Conservation (phyloP, 1,139 yeast genomes). For the Protomyces pachydermus region DNA sequence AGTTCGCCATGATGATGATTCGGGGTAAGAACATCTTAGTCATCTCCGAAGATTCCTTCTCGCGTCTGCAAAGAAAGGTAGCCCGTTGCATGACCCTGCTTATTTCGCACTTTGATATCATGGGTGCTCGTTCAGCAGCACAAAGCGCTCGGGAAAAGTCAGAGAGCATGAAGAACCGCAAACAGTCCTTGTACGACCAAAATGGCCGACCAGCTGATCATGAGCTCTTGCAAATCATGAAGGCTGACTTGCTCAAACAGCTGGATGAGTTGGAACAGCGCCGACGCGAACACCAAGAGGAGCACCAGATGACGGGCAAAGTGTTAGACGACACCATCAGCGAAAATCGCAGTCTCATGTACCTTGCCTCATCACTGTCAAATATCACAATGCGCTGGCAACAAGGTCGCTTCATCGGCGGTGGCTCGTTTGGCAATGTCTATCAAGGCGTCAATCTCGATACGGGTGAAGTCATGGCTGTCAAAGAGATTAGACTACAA, state of each 20-base stretch:
- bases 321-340: constrained; percentile 82
- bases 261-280: constrained; percentile 56
- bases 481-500: constrained; percentile 86
- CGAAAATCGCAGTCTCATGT: constrained; percentile 79
- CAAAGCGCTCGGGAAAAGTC: constrained; percentile 51
- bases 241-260: constrained; percentile 57
- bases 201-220: constrained; percentile 38
- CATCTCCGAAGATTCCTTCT: constrained; percentile 70
- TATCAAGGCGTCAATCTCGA: constrained; percentile 88
- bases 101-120: constrained; percentile 92
- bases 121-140: constrained; percentile 89
- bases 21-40: constrained; percentile 83
- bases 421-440: constrained; percentile 94
- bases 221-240: constrained; percentile 50
- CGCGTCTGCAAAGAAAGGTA: constrained; percentile 67
- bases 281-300: constrained; percentile 50
- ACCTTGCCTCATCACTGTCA: constrained; percentile 83
- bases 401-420: constrained; percentile 88
- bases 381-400: constrained; percentile 96
- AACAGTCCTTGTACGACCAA: constrained; percentile 6
- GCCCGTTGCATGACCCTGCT: constrained; percentile 92
- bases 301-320: constrained; percentile 66
- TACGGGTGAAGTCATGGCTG: constrained; percentile 95
- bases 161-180: constrained; percentile 41
- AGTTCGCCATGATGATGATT: constrained; percentile 93